Evolutionary conservation across 139 green algal genomes (phyloP).

Genomic region (Ulvella scutata): DNA sequence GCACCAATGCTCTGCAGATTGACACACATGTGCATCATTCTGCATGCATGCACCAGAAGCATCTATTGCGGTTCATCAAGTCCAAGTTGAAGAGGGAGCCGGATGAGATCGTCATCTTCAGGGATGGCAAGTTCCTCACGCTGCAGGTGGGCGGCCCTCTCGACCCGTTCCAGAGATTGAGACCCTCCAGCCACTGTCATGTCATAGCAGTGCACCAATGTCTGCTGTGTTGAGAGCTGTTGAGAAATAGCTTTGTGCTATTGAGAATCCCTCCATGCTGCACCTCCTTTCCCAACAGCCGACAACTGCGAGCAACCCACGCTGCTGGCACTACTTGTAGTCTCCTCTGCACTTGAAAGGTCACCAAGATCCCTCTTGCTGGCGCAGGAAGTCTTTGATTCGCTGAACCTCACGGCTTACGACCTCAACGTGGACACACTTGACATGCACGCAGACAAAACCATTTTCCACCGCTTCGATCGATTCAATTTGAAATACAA

Average conservation of each 20-base stretch:
- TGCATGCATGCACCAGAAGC: constrained; percentile 99
- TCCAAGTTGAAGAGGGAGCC: constrained; percentile 94
- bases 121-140: constrained; percentile 91
- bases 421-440: constrained; percentile 96
- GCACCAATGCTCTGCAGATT: constrained; percentile 32
- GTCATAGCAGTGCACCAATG: too few species aligned
- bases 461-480: constrained; percentile 91
- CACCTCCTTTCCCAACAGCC: too few species aligned
- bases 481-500: constrained; percentile 99
- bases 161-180: too few species aligned
- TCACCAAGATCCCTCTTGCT: too few species aligned
- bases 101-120: constrained; percentile 82
- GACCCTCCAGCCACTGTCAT: too few species aligned
- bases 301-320: too few species aligned
- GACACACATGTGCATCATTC: constrained; percentile 97
- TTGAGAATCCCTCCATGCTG: too few species aligned
- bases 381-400: constrained; percentile 23
- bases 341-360: too few species aligned
- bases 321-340: too few species aligned
- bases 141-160: constrained; percentile 86
- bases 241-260: too few species aligned
- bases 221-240: too few species aligned
- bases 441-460: constrained; percentile 99
- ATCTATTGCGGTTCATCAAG: constrained; percentile 99
- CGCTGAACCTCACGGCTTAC: constrained; percentile 55